Evolutionary conservation across 164 flowering plant species (phyloP).

Genomic region (Tetracentron sinense): DNA sequence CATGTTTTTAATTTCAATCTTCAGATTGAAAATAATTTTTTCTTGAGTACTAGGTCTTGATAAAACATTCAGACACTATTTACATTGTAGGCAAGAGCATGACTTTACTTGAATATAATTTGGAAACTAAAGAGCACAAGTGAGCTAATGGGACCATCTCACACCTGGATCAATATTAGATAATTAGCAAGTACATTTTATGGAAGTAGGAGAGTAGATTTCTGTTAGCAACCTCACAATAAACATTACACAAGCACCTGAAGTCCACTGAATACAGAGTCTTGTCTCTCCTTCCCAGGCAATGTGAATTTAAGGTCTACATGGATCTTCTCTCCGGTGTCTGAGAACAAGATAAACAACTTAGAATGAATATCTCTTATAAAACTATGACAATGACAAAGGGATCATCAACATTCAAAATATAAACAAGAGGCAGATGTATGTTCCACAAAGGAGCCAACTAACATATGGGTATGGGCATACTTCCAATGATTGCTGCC

Average conservation of each 20-base stretch:
- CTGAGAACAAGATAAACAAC: slow-evolving; percentile 33
- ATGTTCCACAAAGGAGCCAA: not conserved
- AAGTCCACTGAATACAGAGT: slow-evolving; percentile 92
- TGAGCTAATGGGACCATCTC: not conserved
- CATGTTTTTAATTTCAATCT: too few relatives aligned
- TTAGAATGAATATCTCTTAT: too few relatives aligned
- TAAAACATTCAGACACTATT: too few relatives aligned
- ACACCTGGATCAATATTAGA: not conserved
- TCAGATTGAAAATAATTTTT: too few relatives aligned
- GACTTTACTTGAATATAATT: too few relatives aligned
- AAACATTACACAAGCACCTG: slow-evolving; percentile 49
- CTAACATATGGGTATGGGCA: not conserved
- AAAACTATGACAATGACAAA: slow-evolving; percentile 1
- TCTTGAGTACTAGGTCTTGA: too few relatives aligned
- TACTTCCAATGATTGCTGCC: not conserved
- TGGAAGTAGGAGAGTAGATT: not conserved
- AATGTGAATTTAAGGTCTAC: slow-evolving; percentile 78
- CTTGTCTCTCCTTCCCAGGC: slow-evolving; percentile 99
- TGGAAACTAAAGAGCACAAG: too few relatives aligned
- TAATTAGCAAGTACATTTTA: not conserved
- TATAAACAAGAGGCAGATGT: not conserved
- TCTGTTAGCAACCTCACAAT: slow-evolving; percentile 14
- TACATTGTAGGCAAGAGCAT: too few relatives aligned
- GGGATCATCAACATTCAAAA: not conserved
- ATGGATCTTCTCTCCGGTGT: slow-evolving; percentile 41